These are phyloP conservation scores for Claviceps paspali DNA, from an alignment of 2,329 filamentous ascomycete genomes.

Conservation along the genomic window DNA sequence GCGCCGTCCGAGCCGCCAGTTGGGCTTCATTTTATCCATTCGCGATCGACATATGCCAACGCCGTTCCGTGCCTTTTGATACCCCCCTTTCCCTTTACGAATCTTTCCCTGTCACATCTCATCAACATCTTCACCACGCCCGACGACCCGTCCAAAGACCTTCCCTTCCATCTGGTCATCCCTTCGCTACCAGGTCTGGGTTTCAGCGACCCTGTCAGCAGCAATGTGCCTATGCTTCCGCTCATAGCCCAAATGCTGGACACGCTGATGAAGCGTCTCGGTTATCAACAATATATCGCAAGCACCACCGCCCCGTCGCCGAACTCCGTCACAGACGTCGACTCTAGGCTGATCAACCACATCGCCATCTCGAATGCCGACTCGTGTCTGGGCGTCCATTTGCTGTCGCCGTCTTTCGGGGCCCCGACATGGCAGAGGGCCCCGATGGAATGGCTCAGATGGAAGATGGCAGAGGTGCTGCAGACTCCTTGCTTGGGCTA, in stretches of 20 bases:
- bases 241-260: conserved; percentile 41
- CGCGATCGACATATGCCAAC: conserved; percentile 32
- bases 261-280: conserved; percentile 42
- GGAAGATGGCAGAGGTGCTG: conserved; percentile 36
- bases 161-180: conserved; percentile 50
- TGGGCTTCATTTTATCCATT: conserved; percentile 51
- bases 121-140: conserved; percentile 39
- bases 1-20: conserved; percentile 26
- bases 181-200: conserved; percentile 51
- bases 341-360: conserved; percentile 32
- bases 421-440: conserved; percentile 30
- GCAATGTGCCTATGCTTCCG: conserved; percentile 31
- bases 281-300: conserved; percentile 42
- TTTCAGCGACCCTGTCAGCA: conserved; percentile 47
- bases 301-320: conserved; percentile 36
- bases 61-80: conserved; percentile 49
- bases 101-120: conserved; percentile 42
- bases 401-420: conserved; percentile 40
- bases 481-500: conserved; percentile 40
- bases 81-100: conserved; percentile 51
- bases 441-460: conserved; percentile 37
- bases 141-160: conserved; percentile 24
- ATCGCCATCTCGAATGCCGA: conserved; percentile 31
- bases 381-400: conserved; percentile 43
- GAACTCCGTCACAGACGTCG: conserved; percentile 30